These are phyloP conservation scores for Penicillium simplicissimum DNA, from an alignment of 495 filamentous ascomycete species.

Conservation along the genomic window DNA sequence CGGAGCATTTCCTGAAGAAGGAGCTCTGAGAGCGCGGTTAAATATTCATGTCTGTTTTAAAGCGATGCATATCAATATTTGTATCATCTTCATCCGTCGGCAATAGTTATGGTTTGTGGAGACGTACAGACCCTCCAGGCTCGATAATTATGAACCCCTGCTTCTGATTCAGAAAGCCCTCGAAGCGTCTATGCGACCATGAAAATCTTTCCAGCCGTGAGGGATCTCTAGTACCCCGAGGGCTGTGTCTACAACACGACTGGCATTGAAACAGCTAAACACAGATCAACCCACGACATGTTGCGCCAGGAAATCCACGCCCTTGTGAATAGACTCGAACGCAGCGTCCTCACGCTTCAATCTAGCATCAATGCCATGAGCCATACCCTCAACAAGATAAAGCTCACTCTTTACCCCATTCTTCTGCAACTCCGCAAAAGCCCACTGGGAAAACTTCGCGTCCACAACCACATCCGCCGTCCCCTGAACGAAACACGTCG, in stretches of 20 bases:
- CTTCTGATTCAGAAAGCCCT: too few species aligned
- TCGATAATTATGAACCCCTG: too few species aligned
- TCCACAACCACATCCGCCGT: neutral
- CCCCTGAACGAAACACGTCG: neutral
- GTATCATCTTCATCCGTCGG: neutral
- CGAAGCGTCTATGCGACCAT: too few species aligned
- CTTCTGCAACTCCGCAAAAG: neutral
- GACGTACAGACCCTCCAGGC: too few species aligned
- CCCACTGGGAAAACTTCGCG: neutral
- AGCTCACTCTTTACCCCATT: neutral
- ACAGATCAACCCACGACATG: neutral
- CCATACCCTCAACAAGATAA: neutral
- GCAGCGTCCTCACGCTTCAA: neutral
- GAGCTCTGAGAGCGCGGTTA: conserved; percentile 42
- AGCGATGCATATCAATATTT: neutral
- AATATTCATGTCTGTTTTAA: neutral
- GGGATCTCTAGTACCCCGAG: too few species aligned
- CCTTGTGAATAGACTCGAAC: neutral
- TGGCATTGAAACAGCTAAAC: neutral
- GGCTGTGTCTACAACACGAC: too few species aligned
- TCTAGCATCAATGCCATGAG: neutral
- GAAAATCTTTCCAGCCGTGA: too few species aligned
- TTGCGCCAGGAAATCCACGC: neutral
- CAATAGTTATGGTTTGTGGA: neutral
- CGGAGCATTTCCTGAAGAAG: conserved; percentile 69